Conservation (phyloP, 495 filamentous ascomycete species). For the Alectoria sarmentosa region DNA sequence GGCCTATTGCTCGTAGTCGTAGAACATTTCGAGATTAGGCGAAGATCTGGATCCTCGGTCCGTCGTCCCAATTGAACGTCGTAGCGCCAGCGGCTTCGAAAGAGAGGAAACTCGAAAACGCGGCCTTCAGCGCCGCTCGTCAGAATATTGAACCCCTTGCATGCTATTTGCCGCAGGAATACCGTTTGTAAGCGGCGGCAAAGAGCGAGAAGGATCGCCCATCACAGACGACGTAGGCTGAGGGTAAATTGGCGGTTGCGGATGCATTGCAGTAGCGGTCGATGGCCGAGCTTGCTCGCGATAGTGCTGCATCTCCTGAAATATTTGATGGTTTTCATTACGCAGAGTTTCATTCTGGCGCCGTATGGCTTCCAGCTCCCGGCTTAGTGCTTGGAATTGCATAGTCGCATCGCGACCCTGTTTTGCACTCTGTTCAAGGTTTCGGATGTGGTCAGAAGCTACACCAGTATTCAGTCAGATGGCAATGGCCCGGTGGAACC, state of each 20-base stretch:
- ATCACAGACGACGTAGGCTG: slow-evolving; percentile 29
- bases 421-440: slow-evolving; percentile 34
- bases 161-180: slow-evolving; percentile 39
- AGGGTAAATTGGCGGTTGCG: slow-evolving; percentile 36
- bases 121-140: slow-evolving; percentile 39
- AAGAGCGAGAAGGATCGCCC: slow-evolving; percentile 43
- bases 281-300: slow-evolving; percentile 23
- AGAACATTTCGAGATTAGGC: not conserved
- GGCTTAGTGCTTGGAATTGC: slow-evolving; percentile 31
- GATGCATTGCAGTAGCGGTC: slow-evolving; percentile 35
- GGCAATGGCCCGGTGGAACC: slow-evolving; percentile 1
- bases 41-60: not conserved
- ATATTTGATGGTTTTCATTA: slow-evolving; percentile 49
- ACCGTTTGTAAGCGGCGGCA: slow-evolving; percentile 47
- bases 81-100: not conserved
- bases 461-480: slow-evolving; percentile 26
- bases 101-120: not conserved
- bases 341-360: slow-evolving; percentile 44
- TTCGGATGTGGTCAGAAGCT: slow-evolving; percentile 39
- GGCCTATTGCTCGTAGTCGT: slow-evolving; percentile 6
- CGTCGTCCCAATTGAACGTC: not conserved
- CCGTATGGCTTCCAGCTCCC: slow-evolving; percentile 42
- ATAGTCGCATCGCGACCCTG: slow-evolving; percentile 33
- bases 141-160: slow-evolving; percentile 52
- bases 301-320: slow-evolving; percentile 25